phyloP scores from a whole-genome alignment of 164 flowering plant genomes.

The Vitis rupestris region DNA sequence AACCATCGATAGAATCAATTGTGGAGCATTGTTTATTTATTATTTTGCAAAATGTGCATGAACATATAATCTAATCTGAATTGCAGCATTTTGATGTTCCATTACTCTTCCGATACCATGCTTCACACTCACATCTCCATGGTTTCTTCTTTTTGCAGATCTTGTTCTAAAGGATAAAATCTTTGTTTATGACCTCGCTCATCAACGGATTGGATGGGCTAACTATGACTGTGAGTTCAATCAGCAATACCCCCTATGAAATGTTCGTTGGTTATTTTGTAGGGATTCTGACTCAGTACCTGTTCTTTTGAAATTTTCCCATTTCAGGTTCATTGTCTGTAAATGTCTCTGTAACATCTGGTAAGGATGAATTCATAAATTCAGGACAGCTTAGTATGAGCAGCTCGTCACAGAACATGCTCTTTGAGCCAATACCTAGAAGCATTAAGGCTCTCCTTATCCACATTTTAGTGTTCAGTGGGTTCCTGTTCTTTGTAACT shows the following conservation, averaged over 20 bases:
- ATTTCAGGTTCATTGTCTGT: conserved; percentile 54
- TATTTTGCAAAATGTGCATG: background rate
- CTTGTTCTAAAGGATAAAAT: conserved; percentile 69
- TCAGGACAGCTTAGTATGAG: conserved; percentile 50
- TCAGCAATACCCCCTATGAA: background rate
- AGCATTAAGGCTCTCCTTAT: conserved; percentile 20
- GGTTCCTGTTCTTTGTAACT: conserved; percentile 25
- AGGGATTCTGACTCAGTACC: background rate
- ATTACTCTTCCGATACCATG: background rate
- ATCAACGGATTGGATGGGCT: conserved; percentile 66
- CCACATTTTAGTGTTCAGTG: conserved; percentile 10
- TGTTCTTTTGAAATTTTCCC: background rate
- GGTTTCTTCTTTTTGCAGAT: conserved; percentile 37
- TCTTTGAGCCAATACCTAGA: conserved; percentile 16
- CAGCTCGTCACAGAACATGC: conserved; percentile 32
- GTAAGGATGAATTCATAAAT: conserved; percentile 45
- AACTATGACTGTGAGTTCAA: conserved; percentile 62
- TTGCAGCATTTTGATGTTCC: background rate
- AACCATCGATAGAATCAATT: background rate
- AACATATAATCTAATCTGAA: background rate
- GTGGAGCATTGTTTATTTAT: background rate
- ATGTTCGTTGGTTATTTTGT: background rate
- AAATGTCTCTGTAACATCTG: conserved; percentile 50
- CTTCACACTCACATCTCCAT: background rate
- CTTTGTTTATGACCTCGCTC: conserved; percentile 59